A percentile compares a stretch with the other conserved stretches of the same genome.
These are phyloP conservation scores for Fragilaria radians DNA, from an alignment of 108 stramenopile genomes.

Conservation along the genomic window DNA sequence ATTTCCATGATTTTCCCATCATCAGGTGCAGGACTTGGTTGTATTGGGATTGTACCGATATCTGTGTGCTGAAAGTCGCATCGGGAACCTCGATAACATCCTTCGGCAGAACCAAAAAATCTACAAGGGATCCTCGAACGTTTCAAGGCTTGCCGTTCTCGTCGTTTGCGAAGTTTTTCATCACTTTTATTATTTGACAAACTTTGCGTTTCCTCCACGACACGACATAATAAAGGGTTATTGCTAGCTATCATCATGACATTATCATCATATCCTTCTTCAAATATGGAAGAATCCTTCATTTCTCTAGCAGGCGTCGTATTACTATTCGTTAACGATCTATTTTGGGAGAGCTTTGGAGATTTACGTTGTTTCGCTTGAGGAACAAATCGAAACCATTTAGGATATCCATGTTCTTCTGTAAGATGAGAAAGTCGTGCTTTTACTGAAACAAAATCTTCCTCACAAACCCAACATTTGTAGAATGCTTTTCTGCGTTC, in stretches of 20 bases:
- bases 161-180: neutral
- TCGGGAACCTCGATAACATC: neutral
- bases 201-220: too few relatives aligned
- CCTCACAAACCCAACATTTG: neutral
- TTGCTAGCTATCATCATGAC: too few relatives aligned
- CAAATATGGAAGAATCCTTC: too few relatives aligned
- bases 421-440: neutral
- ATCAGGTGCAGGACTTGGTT: neutral
- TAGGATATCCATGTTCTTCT: constrained; percentile 6
- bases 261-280: too few relatives aligned
- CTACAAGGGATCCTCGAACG: constrained; percentile 1
- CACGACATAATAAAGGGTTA: too few relatives aligned
- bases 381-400: constrained; percentile 9
- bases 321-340: too few relatives aligned
- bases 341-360: too few relatives aligned
- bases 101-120: neutral
- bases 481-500: neutral
- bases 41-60: neutral
- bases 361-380: too few relatives aligned
- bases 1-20: neutral
- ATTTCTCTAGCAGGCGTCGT: too few relatives aligned
- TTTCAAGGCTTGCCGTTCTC: neutral
- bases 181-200: too few relatives aligned
- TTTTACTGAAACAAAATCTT: neutral
- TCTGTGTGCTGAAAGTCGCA: neutral